Percentiles rank a stretch among this genome's conserved stretches.
These are phyloP conservation scores for Fragilaria crotonensis DNA, from an alignment of 108 stramenopile species.

Conservation along the genomic window DNA sequence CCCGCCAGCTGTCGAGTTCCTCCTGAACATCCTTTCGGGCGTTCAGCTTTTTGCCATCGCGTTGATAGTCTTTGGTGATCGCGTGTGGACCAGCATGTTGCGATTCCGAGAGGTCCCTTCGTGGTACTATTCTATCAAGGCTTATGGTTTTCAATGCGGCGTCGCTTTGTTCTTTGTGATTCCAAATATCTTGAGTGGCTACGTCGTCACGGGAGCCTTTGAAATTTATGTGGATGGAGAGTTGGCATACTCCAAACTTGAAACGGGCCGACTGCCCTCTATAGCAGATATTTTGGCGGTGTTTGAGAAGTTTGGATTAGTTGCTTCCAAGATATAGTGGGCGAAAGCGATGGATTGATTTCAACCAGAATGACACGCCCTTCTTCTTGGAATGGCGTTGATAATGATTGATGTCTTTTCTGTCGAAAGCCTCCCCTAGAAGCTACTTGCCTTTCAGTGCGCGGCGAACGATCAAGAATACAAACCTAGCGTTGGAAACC, in stretches of 20 bases:
- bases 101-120: slow-evolving; percentile 22
- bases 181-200: slow-evolving; percentile 38
- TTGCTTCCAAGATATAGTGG: too few species aligned
- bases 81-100: slow-evolving; percentile 33
- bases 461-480: too few species aligned
- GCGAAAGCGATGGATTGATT: too few species aligned
- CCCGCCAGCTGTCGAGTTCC: slow-evolving; percentile 35
- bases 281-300: neutral
- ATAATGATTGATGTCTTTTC: too few species aligned
- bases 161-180: slow-evolving; percentile 49
- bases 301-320: neutral
- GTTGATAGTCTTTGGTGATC: slow-evolving; percentile 42
- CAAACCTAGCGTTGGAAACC: too few species aligned
- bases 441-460: too few species aligned
- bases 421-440: too few species aligned
- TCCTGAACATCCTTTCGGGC: slow-evolving; percentile 21
- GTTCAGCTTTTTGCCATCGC: slow-evolving; percentile 40
- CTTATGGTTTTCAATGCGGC: slow-evolving; percentile 42
- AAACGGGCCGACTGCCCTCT: slow-evolving; percentile 49
- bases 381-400: too few species aligned
- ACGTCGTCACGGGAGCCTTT: slow-evolving; percentile 67
- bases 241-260: slow-evolving; percentile 43
- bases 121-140: slow-evolving; percentile 29
- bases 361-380: too few species aligned
- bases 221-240: slow-evolving; percentile 63